Base-by-base conservation (phyloP, 1,284 basidiomycete genomes). In the Takashimella koratensis region DNA sequence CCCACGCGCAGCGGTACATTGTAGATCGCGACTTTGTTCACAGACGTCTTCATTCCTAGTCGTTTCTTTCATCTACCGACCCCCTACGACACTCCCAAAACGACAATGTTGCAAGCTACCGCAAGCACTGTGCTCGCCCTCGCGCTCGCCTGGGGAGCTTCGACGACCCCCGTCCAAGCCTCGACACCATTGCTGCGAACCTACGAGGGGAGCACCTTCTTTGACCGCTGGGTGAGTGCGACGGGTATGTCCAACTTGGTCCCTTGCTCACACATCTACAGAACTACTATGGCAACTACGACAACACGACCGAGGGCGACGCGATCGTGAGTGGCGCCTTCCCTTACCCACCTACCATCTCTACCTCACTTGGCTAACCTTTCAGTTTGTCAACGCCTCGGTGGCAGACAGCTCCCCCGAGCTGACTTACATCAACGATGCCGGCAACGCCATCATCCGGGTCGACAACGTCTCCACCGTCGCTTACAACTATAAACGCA, bases 381-480 rank as follows among this genome's bases (percentile, higher is more conserved):
- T 13, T 16, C 30, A 60, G 53, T 87, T 83, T 64, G 79, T 86
- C 47, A 81, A 81, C 3, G 76, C 79, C 2, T 69, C 75, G 23
- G 76, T 78, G 20, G 83, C 82, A 2, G 68, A 51, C 74, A 40
- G 75, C 80, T 26, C 71, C 77, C 51, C 74, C 16, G 43, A 80
- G 48, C 81, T 88, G 25, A 82, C 86, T 1, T 87, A 81, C 64
- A 80, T 87, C 45, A 82, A 85, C 52, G 79, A 82, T 59, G 64
- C 81, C 0, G 77, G 80, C 5, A 84, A 84, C 55, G 86, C 86
- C 2, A 83, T 89, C 65, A 85, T 88, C 67, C 61, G 62, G 54
- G 68, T 71, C 40, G 67, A 69, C 58, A 70, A 70, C 56, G 62
- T 63, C 16, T 62, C 63, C 4, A 59, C 54, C 30, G 66, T 68